Base-by-base conservation (phyloP, 1,284 basidiomycete genomes). In the Stereum hirsutum region DNA sequence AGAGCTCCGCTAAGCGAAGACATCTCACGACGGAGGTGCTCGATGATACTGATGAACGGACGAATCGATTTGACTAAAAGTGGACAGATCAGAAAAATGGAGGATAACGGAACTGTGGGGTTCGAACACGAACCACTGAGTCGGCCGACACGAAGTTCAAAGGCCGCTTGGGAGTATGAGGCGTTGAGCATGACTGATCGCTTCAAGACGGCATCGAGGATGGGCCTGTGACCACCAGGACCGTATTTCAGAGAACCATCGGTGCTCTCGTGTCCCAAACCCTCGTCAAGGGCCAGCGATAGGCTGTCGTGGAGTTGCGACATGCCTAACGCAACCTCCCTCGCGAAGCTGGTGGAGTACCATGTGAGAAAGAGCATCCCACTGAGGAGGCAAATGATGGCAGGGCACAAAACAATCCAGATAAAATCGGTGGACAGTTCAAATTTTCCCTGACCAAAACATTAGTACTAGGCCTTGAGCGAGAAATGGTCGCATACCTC, bases 21-120 rank as follows among this genome's bases (percentile, higher is more conserved):
- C 6, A 75, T 53, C 45, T 72, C 70, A 24, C 70, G 62, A 12
- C 72, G 61, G 7, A 72, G 49, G 47, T 72, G 69, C 52, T 73
- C 64, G 5, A 64, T 55, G 14, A 58, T 67, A 12, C 60, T 61
- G 19, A 72, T 63, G 25, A 74, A 58, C 3, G 69, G 69, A 36
- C 68, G 66, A 14, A 74, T 61, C 8, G 63, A 61, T 45, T 69
- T 64, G 6, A 74, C 71, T 72, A 48, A 5, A 30, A n/a, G 42
- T n/a, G 28, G 11, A 43, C 15, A 45, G 46, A 27, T 5, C n/a
- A n/a, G n/a, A n/a, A n/a, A n/a, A n/a, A n/a, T n/a, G n/a, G n/a
- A n/a, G n/a, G n/a, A n/a, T n/a, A n/a, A n/a, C n/a, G n/a, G n/a
- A n/a, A n/a, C n/a, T n/a, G n/a, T n/a, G n/a, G n/a, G n/a, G n/a